phyloP scores from a whole-genome alignment of 306 rosid genomes.

The Cucurbita moschata region DNA sequence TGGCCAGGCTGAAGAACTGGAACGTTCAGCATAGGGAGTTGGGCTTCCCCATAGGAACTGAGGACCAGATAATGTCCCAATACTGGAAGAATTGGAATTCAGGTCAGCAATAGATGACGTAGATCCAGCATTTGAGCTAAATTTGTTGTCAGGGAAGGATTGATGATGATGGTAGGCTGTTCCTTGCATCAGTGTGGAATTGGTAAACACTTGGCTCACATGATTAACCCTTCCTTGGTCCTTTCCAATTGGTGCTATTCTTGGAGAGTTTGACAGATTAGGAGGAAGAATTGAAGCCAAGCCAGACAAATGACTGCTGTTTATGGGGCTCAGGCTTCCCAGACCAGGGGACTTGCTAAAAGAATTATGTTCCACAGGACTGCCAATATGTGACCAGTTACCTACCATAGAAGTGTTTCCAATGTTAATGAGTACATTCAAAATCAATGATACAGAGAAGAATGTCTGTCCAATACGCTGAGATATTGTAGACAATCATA shows the following conservation, averaged over 20 bases:
- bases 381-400: constrained; percentile 65
- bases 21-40: constrained; percentile 43
- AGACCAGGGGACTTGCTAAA: constrained; percentile 58
- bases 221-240: constrained; percentile 56
- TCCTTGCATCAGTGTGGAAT: constrained; percentile 37
- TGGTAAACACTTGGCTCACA: constrained; percentile 31
- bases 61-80: constrained; percentile 77
- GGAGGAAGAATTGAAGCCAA: constrained; percentile 74
- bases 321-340: constrained; percentile 54
- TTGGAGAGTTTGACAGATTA: constrained; percentile 47
- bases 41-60: constrained; percentile 98
- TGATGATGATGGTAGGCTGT: constrained; percentile 42
- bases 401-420: constrained; percentile 25
- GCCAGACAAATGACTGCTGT: constrained; percentile 57
- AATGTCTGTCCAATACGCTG: background rate
- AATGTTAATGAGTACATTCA: background rate
- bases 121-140: constrained; percentile 50
- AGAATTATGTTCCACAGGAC: constrained; percentile 66
- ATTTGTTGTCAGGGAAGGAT: constrained; percentile 57
- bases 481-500: background rate
- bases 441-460: background rate
- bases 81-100: constrained; percentile 41
- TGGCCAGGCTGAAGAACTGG: constrained; percentile 61
- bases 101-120: constrained; percentile 39
- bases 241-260: constrained; percentile 84